phyloP scores from a whole-genome alignment of 306 rosid genomes.

The Cyclanthera cordifolia region DNA sequence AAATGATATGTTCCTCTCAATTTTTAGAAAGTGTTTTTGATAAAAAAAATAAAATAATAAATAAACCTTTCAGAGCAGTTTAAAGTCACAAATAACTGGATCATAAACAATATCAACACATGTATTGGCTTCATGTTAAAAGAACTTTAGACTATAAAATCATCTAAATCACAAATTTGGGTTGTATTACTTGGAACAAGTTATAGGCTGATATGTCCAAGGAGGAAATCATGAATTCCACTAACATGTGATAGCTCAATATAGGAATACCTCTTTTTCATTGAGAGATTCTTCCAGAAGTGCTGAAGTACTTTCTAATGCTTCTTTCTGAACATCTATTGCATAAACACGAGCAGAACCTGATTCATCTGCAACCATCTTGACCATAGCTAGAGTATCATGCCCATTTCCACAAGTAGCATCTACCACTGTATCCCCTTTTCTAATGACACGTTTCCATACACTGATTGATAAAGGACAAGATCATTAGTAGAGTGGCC shows the following conservation, averaged over 20 bases:
- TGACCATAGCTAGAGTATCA: constrained; percentile 67
- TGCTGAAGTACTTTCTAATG: constrained; percentile 45
- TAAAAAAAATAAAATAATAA: too few relatives aligned
- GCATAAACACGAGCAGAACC: constrained; percentile 49
- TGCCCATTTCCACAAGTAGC: constrained; percentile 90
- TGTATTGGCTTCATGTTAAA: too few relatives aligned
- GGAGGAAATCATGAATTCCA: constrained; percentile 22
- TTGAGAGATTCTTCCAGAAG: constrained; percentile 43
- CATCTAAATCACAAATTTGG: background rate
- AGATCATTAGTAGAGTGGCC: background rate
- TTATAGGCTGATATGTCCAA: background rate
- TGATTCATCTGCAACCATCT: constrained; percentile 66
- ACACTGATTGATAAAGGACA: constrained; percentile 32
- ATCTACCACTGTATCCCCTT: constrained; percentile 74
- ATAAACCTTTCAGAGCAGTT: background rate
- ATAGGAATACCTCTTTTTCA: constrained; percentile 36
- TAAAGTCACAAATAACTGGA: background rate
- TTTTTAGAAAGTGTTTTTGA: too few relatives aligned
- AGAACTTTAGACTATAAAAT: background rate
- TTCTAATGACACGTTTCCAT: constrained; percentile 54
- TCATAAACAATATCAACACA: background rate
- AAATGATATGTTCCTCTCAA: background rate
- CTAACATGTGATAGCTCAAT: background rate
- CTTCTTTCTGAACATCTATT: constrained; percentile 68
- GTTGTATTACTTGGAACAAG: background rate